Base-by-base conservation (phyloP, 2,329 filamentous ascomycete species). In the Pseudogymnoascus sp. region DNA sequence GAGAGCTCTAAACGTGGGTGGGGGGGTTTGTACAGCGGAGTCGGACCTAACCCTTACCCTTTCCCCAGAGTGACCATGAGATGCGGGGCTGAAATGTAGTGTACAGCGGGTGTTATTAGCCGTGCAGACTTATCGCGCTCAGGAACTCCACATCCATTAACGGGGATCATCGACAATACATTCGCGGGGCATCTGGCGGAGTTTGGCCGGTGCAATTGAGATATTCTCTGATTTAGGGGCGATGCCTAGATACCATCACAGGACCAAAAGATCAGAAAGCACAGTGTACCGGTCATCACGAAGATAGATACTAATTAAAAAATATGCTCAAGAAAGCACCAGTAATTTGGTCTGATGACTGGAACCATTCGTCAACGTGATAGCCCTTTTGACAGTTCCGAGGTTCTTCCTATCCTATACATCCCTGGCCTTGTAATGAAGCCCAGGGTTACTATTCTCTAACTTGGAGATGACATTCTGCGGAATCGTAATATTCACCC, bases 351-450 rank as follows among this genome's bases (percentile, higher is more conserved):
- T 64, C 49, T 64, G 49, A 58, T 66, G 36, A 65, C 58, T 59
- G 28, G 58, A 42, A 14, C 62, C 30, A 62, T 63, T 59, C 9
- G 39, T 41, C 12, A 64, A 41, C 4, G 16, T 65, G 14, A 66
- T 41, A 4, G 52, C 55, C 3, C 19, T 36, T 19, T 38, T 16
- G n/a, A 33, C 55, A 23, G 42, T 30, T n/a, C 42, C 49, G 14
- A 64, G 42, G 49, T 64, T 35, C 25, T 62, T 62, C 25, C 22
- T 61, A 36, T 23, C 63, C 66, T 62, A 65, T 14, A 66, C 28
- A 61, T 67, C 66, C n/a, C 65, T 64, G 52, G 64, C 45, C 22
- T 55, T 62, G 30, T 60, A 65, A 19, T 16, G 39, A 4, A 9
- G 8, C 39, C 39, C 2, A 9, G 16, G 2, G 16, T 11, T 41